Evolutionary conservation across 192 early-diverging fungal genomes (phyloP).

Genomic region (Coemansia sp.): DNA sequence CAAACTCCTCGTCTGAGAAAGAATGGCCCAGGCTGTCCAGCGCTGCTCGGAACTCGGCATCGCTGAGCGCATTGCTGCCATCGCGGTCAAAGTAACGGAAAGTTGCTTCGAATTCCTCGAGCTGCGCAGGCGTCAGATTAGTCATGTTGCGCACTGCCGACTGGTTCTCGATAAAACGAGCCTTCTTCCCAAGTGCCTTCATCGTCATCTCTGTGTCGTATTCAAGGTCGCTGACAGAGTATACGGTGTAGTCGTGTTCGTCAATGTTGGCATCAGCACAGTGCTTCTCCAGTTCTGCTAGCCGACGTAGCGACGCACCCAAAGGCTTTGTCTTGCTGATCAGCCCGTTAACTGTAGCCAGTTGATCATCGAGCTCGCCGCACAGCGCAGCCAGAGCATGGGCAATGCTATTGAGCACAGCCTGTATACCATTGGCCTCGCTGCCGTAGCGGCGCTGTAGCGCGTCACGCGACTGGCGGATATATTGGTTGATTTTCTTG

Average conservation of each 20-base stretch:
- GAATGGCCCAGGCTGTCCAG: slow-evolving; percentile 75
- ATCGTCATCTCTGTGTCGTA: slow-evolving; percentile 82
- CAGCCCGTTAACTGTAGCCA: slow-evolving; percentile 64
- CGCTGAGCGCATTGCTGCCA: slow-evolving; percentile 71
- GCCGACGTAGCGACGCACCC: slow-evolving; percentile 53
- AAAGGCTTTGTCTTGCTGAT: slow-evolving; percentile 57
- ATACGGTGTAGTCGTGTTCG: slow-evolving; percentile 92
- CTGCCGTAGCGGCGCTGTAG: slow-evolving; percentile 76
- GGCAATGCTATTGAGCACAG: slow-evolving; percentile 69
- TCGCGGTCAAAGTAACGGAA: slow-evolving; percentile 94
- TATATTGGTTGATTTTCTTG: slow-evolving; percentile 77
- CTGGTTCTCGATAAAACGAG: slow-evolving; percentile 92
- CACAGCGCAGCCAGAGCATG: slow-evolving; percentile 64
- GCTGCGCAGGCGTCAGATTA: slow-evolving; percentile 86
- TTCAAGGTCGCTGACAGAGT: slow-evolving; percentile 82
- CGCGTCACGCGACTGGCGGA: slow-evolving; percentile 80
- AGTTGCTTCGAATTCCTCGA: slow-evolving; percentile 89
- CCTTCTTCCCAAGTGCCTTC: slow-evolving; percentile 77
- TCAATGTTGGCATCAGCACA: slow-evolving; percentile 86
- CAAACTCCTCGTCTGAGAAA: slow-evolving; percentile 74
- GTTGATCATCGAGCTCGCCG: slow-evolving; percentile 75
- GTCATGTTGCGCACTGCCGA: slow-evolving; percentile 89
- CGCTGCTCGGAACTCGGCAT: slow-evolving; percentile 82
- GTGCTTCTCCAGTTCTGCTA: slow-evolving; percentile 65
- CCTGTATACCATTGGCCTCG: slow-evolving; percentile 79